A percentile compares a stretch with the other conserved stretches of the same genome.
Evolutionary conservation across 345 rosid species (phyloP).

Genomic region (Arabidopsis thaliana): DNA sequence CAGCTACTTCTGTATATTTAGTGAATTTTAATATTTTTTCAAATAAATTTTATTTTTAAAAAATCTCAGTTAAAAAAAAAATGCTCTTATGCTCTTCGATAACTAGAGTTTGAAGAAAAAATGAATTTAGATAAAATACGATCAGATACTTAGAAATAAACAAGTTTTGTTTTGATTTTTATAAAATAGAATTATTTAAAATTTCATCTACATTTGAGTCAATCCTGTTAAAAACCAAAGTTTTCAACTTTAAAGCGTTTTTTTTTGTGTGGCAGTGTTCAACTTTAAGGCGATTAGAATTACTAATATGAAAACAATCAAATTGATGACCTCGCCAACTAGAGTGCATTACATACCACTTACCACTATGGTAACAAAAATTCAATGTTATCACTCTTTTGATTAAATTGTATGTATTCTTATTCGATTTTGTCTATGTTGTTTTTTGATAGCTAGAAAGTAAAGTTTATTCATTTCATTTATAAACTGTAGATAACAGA

Average conservation of each 20-base stretch:
- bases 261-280: too few species aligned
- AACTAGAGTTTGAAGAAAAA: neutral
- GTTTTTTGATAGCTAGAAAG: neutral
- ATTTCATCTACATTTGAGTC: too few species aligned
- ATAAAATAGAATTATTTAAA: too few species aligned
- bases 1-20: neutral
- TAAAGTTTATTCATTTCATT: neutral
- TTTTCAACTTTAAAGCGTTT: neutral
- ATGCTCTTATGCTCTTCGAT: neutral
- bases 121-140: neutral
- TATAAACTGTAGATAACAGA: neutral
- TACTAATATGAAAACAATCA: neutral
- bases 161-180: too few species aligned
- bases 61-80: neutral
- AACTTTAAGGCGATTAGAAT: neutral
- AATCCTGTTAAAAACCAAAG: neutral
- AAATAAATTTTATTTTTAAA: neutral
- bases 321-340: neutral
- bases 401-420: neutral
- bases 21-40: neutral
- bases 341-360: neutral
- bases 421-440: neutral
- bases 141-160: too few species aligned
- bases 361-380: neutral
- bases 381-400: neutral